phyloP scores from a whole-genome alignment of 176 grass and related monocot species.

The Avena atlantica region DNA sequence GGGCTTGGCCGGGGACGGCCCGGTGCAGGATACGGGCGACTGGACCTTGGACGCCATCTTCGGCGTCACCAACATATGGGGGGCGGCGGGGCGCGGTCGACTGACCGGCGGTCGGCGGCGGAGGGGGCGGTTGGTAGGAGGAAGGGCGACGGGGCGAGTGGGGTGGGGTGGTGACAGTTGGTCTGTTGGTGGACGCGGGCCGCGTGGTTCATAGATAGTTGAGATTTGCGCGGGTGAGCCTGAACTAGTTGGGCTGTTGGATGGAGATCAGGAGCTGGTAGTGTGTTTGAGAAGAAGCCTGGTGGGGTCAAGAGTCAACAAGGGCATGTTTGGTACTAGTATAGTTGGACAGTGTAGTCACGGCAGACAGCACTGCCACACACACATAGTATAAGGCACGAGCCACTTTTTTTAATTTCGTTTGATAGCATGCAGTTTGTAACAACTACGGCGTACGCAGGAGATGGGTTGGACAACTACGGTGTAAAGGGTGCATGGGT shows the following conservation, averaged over 20 bases:
- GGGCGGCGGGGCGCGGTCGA: neutral
- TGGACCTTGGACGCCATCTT: constrained; percentile 46
- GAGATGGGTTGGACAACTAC: too few relatives aligned
- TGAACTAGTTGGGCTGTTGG: neutral
- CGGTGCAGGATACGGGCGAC: constrained; percentile 36
- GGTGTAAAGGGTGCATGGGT: too few relatives aligned
- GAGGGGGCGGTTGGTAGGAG: neutral
- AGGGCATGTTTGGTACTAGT: too few relatives aligned
- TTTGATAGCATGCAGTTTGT: too few relatives aligned
- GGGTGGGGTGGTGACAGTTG: neutral
- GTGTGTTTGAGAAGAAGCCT: too few relatives aligned
- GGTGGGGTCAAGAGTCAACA: too few relatives aligned
- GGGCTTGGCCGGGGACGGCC: constrained; percentile 37
- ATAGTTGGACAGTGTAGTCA: too few relatives aligned
- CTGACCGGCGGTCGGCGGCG: neutral
- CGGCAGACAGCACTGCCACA: too few relatives aligned
- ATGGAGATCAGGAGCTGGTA: neutral
- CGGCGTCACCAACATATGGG: constrained; percentile 25
- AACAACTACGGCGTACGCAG: too few relatives aligned
- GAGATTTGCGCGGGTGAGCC: constrained; percentile 39
- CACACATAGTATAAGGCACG: too few relatives aligned
- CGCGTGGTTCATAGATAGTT: neutral
- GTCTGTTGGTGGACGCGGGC: neutral
- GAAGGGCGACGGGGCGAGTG: neutral
- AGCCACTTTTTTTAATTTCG: too few relatives aligned